Percentiles rank a stretch among this genome's conserved stretches.
Evolutionary conservation across 192 early-diverging fungal genomes (phyloP).

Genomic region (Funneliformis geosporum): DNA sequence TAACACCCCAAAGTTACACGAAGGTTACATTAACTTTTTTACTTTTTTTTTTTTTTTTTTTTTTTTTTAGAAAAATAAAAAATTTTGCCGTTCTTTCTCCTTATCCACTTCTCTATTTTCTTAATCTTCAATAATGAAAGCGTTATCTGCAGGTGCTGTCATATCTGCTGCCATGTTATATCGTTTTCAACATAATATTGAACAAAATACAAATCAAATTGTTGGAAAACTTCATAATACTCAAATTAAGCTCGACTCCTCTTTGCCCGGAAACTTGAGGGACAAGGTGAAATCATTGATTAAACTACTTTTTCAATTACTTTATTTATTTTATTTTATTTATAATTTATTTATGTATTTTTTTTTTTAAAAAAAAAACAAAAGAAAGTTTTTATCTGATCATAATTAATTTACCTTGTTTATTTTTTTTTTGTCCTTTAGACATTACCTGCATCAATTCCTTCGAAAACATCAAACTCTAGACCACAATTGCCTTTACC

Average conservation of each 20-base stretch:
- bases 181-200: slow-evolving; percentile 22
- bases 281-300: neutral
- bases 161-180: slow-evolving; percentile 20
- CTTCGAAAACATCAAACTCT: neutral
- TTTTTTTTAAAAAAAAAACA: no score
- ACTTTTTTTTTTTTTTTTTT: no score
- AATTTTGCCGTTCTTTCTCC: no score
- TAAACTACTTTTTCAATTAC: neutral
- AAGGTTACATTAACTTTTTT: no score
- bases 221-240: neutral
- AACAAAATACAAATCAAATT: slow-evolving; percentile 20
- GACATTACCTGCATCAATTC: neutral
- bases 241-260: neutral
- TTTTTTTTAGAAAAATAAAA: no score
- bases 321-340: no score
- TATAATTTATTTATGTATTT: neutral
- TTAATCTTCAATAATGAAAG: neutral
- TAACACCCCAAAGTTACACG: no score
- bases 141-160: neutral
- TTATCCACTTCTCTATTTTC: no score
- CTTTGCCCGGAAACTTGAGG: slow-evolving; percentile 6
- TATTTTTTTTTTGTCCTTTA: neutral
- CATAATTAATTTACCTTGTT: no score
- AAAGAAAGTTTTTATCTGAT: no score
- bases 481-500: slow-evolving; percentile 24